phyloP scores from a whole-genome alignment of 345 rosid species.

The Eucalyptus polyanthemos region DNA sequence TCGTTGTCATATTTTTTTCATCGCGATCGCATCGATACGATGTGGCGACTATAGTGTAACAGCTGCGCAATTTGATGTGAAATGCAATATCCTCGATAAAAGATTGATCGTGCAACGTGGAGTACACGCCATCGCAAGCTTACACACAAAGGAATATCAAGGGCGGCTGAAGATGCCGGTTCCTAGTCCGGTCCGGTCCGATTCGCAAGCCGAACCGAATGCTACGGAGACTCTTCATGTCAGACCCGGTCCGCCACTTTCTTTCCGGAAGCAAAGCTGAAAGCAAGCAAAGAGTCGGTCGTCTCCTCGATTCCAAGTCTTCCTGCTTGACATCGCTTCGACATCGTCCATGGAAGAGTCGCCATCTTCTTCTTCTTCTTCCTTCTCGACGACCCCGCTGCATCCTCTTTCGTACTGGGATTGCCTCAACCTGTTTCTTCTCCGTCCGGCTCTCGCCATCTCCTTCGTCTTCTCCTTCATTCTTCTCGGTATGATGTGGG shows the following conservation, averaged over 20 bases:
- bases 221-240: background rate
- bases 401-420: slow-evolving; percentile 4
- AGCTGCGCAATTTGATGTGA: background rate
- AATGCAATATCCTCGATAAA: background rate
- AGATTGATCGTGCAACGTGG: background rate
- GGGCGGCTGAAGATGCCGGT: background rate
- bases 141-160: background rate
- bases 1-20: too few relatives aligned
- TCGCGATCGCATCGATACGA: rapidly evolving
- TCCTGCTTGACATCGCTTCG: background rate
- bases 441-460: slow-evolving; percentile 55
- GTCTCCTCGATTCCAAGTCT: background rate
- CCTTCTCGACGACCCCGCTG: background rate
- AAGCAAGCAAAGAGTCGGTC: background rate
- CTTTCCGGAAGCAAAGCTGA: background rate
- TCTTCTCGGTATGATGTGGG: slow-evolving; percentile 16
- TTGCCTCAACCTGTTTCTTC: slow-evolving; percentile 14
- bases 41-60: too few relatives aligned
- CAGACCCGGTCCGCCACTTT: background rate
- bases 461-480: slow-evolving; percentile 46
- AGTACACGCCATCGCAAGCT: background rate
- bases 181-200: background rate
- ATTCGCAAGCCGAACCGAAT: background rate
- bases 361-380: background rate
- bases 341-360: slow-evolving; percentile 2